Conservation (phyloP, 2,329 filamentous ascomycete species). For the Zalaria obscura region DNA sequence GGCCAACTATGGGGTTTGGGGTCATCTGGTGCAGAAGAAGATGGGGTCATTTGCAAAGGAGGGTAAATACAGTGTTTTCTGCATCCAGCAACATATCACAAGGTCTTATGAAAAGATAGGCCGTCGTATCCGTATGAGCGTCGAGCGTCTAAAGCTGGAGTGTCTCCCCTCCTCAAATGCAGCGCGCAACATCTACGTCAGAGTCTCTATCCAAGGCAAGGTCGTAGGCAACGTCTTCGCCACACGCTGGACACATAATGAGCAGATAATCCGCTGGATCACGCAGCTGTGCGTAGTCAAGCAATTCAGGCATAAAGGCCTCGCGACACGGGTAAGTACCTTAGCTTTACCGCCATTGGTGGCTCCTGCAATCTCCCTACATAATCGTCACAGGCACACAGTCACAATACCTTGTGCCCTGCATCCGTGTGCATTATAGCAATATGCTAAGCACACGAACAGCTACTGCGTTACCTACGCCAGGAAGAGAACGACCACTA, state of each 20-base stretch:
- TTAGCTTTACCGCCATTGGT: too few relatives aligned
- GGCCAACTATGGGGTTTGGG: too few relatives aligned
- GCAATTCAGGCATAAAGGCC: neutral
- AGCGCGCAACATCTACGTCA: neutral
- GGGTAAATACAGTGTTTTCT: too few relatives aligned
- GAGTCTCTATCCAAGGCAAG: neutral
- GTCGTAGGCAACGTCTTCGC: constrained; percentile 1
- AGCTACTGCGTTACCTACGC: neutral
- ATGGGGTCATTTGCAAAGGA: too few relatives aligned
- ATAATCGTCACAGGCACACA: neutral
- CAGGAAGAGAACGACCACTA: neutral
- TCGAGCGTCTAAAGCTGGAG: neutral
- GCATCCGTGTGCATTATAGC: too few relatives aligned
- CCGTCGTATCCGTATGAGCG: constrained; percentile 1
- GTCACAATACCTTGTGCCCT: too few relatives aligned
- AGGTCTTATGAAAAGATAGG: too few relatives aligned
- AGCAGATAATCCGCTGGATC: neutral
- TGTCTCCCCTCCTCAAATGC: neutral
- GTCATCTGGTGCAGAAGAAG: too few relatives aligned
- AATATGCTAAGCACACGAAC: too few relatives aligned
- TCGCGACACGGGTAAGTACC: neutral
- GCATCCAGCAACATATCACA: too few relatives aligned
- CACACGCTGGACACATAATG: neutral
- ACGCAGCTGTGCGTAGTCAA: neutral
- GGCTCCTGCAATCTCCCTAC: too few relatives aligned